Evolutionary conservation across 1,284 basidiomycete genomes (phyloP).

Genomic region (Austroboletus niveus): DNA sequence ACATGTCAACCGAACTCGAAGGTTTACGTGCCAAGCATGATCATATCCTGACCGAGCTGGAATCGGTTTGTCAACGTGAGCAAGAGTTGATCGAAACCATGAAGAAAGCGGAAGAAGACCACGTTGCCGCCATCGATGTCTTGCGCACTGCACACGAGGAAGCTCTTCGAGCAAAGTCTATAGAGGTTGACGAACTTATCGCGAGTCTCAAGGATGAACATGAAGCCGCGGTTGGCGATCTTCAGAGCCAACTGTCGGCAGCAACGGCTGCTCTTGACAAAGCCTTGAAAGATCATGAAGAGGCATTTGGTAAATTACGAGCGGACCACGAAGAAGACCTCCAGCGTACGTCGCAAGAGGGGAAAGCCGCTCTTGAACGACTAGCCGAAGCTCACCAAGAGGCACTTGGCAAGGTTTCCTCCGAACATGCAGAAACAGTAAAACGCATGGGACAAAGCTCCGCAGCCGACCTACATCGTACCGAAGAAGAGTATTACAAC

Average conservation of each 20-base stretch:
- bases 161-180: constrained; percentile 48
- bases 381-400: constrained; percentile 53
- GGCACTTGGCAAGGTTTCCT: constrained; percentile 44
- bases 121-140: constrained; percentile 46
- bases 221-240: constrained; percentile 30
- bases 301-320: constrained; percentile 48
- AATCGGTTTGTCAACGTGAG: constrained; percentile 57
- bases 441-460: constrained; percentile 62
- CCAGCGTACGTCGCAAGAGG: constrained; percentile 47
- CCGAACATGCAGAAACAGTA: constrained; percentile 54
- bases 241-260: constrained; percentile 46
- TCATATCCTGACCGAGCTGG: constrained; percentile 49
- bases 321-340: constrained; percentile 48
- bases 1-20: constrained; percentile 85
- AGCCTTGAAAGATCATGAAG: constrained; percentile 52
- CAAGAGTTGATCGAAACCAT: constrained; percentile 51
- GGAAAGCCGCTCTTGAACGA: constrained; percentile 43
- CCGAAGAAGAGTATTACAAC: constrained; percentile 79
- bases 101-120: constrained; percentile 46
- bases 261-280: constrained; percentile 45
- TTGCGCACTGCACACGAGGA: constrained; percentile 57
- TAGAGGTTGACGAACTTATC: constrained; percentile 50
- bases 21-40: constrained; percentile 64
- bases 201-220: constrained; percentile 44
- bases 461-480: constrained; percentile 54